A percentile compares a stretch with the other conserved stretches of the same genome.
Conservation (phyloP, 495 filamentous ascomycete species). For the Baudoinia panamericana region DNA sequence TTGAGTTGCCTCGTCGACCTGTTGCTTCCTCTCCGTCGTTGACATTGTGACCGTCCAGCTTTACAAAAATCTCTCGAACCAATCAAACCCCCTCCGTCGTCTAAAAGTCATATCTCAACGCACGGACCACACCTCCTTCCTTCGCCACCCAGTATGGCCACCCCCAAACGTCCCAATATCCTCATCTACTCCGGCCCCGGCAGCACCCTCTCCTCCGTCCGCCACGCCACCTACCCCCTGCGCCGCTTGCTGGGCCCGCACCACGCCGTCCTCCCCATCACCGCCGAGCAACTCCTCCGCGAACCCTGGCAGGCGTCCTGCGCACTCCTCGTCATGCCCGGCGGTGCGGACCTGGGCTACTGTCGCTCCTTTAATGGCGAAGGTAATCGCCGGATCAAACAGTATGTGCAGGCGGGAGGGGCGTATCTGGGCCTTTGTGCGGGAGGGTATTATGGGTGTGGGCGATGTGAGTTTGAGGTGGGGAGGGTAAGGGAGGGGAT, state of each 20-base stretch:
- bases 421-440: constrained; percentile 85
- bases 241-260: constrained; percentile 80
- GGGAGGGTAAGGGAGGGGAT: constrained; percentile 40
- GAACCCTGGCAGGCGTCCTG: constrained; percentile 87
- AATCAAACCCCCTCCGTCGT: no score
- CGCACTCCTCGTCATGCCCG: constrained; percentile 80
- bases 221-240: constrained; percentile 77
- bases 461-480: constrained; percentile 79
- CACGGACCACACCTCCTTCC: not conserved
- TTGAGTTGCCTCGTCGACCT: constrained; percentile 34
- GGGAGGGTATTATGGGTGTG: constrained; percentile 79
- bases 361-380: constrained; percentile 76
- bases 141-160: not conserved
- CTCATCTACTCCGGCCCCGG: constrained; percentile 45
- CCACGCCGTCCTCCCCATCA: constrained; percentile 83
- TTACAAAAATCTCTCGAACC: not conserved
- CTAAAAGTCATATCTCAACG: no score
- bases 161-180: constrained; percentile 19
- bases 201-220: constrained; percentile 73
- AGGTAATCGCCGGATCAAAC: constrained; percentile 69
- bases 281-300: constrained; percentile 63
- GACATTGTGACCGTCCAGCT: constrained; percentile 34
- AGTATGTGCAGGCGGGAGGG: constrained; percentile 78
- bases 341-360: constrained; percentile 89
- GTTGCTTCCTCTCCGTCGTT: constrained; percentile 32